Conservation (phyloP, 495 filamentous ascomycete species). For the Hypomontagnella monticulosa region DNA sequence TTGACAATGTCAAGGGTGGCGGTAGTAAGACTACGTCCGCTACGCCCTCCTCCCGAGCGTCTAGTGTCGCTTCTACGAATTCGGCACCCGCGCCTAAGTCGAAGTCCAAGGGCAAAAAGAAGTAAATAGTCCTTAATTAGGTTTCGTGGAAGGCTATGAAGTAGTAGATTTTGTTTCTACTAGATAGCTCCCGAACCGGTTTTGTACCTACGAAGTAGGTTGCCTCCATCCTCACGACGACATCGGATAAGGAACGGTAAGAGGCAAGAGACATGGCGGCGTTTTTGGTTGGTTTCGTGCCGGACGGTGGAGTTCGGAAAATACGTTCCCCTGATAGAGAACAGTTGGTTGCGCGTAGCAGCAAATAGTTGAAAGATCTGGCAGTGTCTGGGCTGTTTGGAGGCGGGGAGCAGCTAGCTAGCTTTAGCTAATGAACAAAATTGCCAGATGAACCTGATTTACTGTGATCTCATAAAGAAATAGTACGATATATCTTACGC, state of each 20-base stretch:
- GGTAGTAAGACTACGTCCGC: conserved; percentile 66
- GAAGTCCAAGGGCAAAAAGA: conserved; percentile 67
- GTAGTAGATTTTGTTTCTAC: background rate
- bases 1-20: conserved; percentile 67
- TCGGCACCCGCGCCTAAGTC: conserved; percentile 55
- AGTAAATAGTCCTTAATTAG: conserved; percentile 38
- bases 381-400: too few species aligned
- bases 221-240: background rate
- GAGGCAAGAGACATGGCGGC: conserved; percentile 9
- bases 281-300: conserved; percentile 5
- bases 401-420: too few species aligned
- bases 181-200: background rate
- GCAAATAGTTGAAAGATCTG: too few species aligned
- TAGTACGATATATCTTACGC: too few species aligned
- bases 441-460: too few species aligned
- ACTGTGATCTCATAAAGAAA: too few species aligned
- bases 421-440: too few species aligned
- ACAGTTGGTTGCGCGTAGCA: too few species aligned
- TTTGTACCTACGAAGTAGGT: background rate
- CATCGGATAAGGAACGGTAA: conserved; percentile 15
- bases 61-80: conserved; percentile 60
- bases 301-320: background rate
- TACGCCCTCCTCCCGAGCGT: conserved; percentile 63
- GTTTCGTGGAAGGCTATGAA: background rate
- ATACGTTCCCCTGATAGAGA: too few species aligned